A percentile compares a stretch with the other conserved stretches of the same genome.
phyloP scores from a whole-genome alignment of 106 monocot genomes.

The Phalaenopsis aphrodite region DNA sequence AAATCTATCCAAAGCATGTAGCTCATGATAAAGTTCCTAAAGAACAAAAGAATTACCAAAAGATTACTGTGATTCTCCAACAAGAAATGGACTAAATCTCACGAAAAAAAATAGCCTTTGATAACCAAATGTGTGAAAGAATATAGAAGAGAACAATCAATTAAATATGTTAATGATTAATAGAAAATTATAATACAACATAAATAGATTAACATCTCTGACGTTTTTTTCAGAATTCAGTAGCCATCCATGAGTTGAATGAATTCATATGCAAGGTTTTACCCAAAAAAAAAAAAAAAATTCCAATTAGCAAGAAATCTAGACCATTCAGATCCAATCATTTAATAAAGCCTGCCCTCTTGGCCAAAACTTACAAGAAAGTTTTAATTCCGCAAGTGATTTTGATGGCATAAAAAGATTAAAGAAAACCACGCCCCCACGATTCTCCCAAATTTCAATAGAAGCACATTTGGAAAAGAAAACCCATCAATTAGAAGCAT shows the following conservation, averaged over 20 bases:
- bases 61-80: neutral
- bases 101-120: neutral
- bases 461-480: no score
- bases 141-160: neutral
- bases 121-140: neutral
- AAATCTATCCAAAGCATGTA: conserved; percentile 69
- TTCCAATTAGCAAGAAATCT: no score
- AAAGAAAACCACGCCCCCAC: no score
- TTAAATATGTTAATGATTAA: neutral
- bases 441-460: no score
- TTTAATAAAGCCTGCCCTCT: no score
- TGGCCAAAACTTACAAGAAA: no score
- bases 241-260: neutral
- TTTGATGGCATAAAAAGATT: no score
- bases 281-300: no score
- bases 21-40: conserved; percentile 59
- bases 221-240: neutral
- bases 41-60: neutral
- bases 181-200: neutral
- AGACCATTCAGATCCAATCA: no score
- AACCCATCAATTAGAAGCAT: no score
- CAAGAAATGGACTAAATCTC: neutral
- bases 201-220: conserved; percentile 3
- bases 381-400: no score
- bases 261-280: no score